Conservation (phyloP, 108 stramenopile species). For the Nitzschia sp. region DNA sequence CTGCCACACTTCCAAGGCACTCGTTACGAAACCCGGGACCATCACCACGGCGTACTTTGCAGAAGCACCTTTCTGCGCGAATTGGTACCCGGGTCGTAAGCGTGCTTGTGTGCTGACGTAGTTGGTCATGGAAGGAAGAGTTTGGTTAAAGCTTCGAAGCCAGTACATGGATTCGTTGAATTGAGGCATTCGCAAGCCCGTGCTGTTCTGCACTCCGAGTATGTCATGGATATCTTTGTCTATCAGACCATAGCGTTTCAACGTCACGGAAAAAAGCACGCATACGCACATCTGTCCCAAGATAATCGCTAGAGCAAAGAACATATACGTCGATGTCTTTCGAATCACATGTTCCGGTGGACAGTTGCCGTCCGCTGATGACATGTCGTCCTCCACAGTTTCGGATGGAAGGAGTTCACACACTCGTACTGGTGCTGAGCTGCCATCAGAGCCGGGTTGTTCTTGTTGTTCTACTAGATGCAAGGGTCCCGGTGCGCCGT, state of each 20-base stretch:
- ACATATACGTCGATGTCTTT: neutral
- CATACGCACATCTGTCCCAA: conserved; percentile 14
- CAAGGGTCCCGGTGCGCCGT: neutral
- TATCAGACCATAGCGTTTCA: conserved; percentile 32
- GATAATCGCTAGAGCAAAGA: conserved; percentile 14
- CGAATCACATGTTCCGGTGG: neutral
- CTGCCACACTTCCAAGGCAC: conserved; percentile 89
- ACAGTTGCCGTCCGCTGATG: neutral
- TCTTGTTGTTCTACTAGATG: too few relatives aligned
- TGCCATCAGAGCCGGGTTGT: too few relatives aligned
- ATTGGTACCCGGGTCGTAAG: conserved; percentile 47
- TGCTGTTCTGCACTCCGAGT: conserved; percentile 17
- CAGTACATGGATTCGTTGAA: conserved; percentile 39
- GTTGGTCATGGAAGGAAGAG: conserved; percentile 4
- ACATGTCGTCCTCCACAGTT: neutral
- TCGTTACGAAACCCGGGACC: conserved; percentile 87
- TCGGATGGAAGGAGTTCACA: too few relatives aligned
- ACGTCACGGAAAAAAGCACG: conserved; percentile 21
- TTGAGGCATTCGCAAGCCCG: conserved; percentile 16
- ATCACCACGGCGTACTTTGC: conserved; percentile 84
- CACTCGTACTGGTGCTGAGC: too few relatives aligned
- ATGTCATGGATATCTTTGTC: conserved; percentile 28
- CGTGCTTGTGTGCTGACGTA: conserved; percentile 21
- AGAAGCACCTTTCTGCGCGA: conserved; percentile 58
- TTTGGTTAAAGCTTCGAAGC: conserved; percentile 16